phyloP scores from a whole-genome alignment of 768 basidiomycete genomes.

The Cystobasidium ongulense region DNA sequence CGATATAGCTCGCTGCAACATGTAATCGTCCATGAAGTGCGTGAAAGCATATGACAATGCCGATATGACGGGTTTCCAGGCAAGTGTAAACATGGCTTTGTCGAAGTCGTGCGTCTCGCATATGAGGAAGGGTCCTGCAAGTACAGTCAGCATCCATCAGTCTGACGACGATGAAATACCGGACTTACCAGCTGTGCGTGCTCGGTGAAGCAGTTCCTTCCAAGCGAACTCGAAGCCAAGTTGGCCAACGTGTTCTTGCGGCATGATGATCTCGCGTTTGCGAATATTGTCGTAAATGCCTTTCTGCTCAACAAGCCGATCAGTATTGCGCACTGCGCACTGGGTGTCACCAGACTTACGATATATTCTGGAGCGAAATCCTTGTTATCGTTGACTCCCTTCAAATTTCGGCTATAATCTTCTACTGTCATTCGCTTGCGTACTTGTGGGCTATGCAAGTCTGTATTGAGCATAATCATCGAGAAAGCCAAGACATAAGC shows the following conservation, averaged over 20 bases:
- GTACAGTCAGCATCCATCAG: not conserved
- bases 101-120: constrained; percentile 77
- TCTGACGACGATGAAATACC: not conserved
- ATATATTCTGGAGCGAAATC: constrained; percentile 81
- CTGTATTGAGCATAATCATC: constrained; percentile 96
- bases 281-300: constrained; percentile 88
- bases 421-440: constrained; percentile 95
- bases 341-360: constrained; percentile 49
- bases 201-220: constrained; percentile 82
- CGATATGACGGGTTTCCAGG: constrained; percentile 88
- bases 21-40: constrained; percentile 90
- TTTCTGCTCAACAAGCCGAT: constrained; percentile 52
- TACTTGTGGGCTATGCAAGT: constrained; percentile 81
- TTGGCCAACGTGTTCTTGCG: constrained; percentile 92
- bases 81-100: constrained; percentile 81
- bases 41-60: constrained; percentile 92
- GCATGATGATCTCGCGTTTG: constrained; percentile 90
- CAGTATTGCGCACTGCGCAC: not conserved
- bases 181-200: constrained; percentile 49
- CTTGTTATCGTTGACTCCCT: constrained; percentile 77
- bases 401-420: constrained; percentile 82
- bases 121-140: constrained; percentile 58
- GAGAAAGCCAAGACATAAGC: constrained; percentile 91
- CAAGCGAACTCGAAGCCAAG: constrained; percentile 98
- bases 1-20: constrained; percentile 85